Evolutionary conservation across 2,329 filamentous ascomycete species (phyloP), one percentile per base, ranked within the genome.

Genomic region (Sphaerostilbella broomeana): DNA sequence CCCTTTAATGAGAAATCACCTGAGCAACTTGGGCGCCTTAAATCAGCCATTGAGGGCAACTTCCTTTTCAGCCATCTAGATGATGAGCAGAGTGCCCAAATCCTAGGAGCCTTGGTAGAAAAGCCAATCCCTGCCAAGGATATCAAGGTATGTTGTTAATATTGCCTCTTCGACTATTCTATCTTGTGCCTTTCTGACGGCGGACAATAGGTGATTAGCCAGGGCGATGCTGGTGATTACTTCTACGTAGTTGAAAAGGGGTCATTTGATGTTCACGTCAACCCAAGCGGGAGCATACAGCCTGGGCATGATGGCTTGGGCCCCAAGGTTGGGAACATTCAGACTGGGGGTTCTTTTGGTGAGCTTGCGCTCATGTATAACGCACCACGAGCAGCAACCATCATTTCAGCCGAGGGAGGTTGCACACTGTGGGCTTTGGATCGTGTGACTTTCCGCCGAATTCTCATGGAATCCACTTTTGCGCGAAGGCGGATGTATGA

Each of bases 361-460:
- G 92, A 98, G 67, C 73, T 98, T 41, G 92, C 92, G 10, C 73
- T 98, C 54, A 97, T 98, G 92, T 97, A 98, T 69, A 95, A 97
- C 56, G 88, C 92, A 16, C 92, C 92, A 18, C 86, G 92, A 56
- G 92, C 92, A 28, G 92, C 92, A 4, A 97, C 92, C 0, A 86
- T 98, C 44, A 77, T 94, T 45, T 94, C 86, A 20, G 80, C 83
- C 10, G 86, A 94, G 54, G 61, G 81, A 3, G 68, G 75, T 22
- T 89, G 84, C 55, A 89, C 84, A 4, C 74, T 98, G 8, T 98
- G 92, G 92, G 88, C 88, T 15, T 73, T 98, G 35, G 92, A 98
- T 59, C 86, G 92, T 38, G 75, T 95, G 47, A 98, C 92, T 8
- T 98, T 98, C 74, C 87, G 92, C 52, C 86, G 92, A 45, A 97